Evolutionary conservation across 140 eudicot genomes (phyloP), one percentile per base, ranked within the genome.

Genomic region (Oenanthe javanica): DNA sequence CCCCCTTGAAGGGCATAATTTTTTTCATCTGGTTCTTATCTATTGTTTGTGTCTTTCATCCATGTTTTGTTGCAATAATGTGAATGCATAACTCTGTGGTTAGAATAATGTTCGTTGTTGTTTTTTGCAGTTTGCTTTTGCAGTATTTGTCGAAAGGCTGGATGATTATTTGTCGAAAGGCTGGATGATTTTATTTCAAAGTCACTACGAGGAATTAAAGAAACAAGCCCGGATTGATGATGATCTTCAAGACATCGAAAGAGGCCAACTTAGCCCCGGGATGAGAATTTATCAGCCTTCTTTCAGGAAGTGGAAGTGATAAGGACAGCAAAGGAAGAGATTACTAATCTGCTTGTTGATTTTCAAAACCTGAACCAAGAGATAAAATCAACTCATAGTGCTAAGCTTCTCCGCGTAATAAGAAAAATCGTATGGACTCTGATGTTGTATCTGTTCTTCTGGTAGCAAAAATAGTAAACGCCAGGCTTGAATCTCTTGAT

Each of bases 151-250:
- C 27, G 67, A 78, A 51, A 91, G 88, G 67, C 89, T 93, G 98
- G 89, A 93, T 87, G 97, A 93, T 83, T 86, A n/a, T n/a, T n/a
- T n/a, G n/a, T n/a, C n/a, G n/a, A n/a, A n/a, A n/a, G n/a, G n/a
- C 31, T 31, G 31, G 31, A 31, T 31, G 31, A 31, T 31, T 31
- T 91, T 1, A 91, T 93, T 97, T 91, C 98, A 4, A 93, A 86
- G 76, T 93, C 98, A 64, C 90, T 93, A 93, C 85, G 93, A 81
- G 78, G 98, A 93, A 10, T 82, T 93, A 85, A 93, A 93, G 93
- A 93, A 90, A 83, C 97, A 93, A 81, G 87, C 97, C 84, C 75
- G 84, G 55, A 74, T 85, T 72, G 98, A 31, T 55, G 63, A 55
- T 55, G 63, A 93, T 80, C 55, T 77, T n/a, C 79, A 91, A 59